A percentile compares a stretch with the other conserved stretches of the same genome.
Evolutionary conservation across 1,284 basidiomycete genomes (phyloP).

Genomic region (Xanthoconium separans): DNA sequence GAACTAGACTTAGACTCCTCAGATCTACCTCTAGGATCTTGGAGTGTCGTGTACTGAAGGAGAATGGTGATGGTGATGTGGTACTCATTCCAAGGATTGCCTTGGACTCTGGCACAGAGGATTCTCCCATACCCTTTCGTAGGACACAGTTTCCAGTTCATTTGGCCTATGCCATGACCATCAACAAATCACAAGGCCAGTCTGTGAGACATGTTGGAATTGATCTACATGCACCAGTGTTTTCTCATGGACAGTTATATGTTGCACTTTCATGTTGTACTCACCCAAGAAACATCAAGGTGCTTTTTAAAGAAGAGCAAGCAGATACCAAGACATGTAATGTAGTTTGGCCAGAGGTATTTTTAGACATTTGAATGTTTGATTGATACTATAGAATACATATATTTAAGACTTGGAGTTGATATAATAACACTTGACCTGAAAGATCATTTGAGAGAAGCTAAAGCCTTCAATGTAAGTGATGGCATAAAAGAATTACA

Average conservation of each 20-base stretch:
- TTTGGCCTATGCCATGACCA: conserved; percentile 32
- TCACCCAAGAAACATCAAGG: conserved; percentile 5
- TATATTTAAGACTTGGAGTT: too few species aligned
- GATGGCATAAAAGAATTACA: too few species aligned
- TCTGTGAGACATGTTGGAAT: conserved; percentile 16
- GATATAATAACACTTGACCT: too few species aligned
- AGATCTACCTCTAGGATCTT: not conserved
- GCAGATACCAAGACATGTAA: not conserved
- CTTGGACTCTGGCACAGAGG: not conserved
- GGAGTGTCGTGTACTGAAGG: not conserved
- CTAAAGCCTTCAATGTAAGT: too few species aligned
- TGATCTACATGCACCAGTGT: not conserved
- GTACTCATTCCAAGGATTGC: not conserved
- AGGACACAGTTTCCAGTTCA: conserved; percentile 32
- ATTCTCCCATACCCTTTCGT: not conserved
- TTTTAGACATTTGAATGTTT: not conserved
- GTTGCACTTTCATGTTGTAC: not conserved
- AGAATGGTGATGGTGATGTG: not conserved
- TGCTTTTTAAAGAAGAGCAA: not conserved
- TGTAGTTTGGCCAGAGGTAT: conserved; percentile 2
- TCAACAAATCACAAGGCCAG: conserved; percentile 35
- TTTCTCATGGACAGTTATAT: conserved; percentile 15
- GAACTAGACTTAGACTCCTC: not conserved
- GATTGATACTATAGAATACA: not conserved
- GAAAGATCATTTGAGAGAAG: too few species aligned